Evolutionary conservation across 225 moss, liverwort and hornwort genomes (phyloP).

Genomic region (Sphagnum tenellum): DNA sequence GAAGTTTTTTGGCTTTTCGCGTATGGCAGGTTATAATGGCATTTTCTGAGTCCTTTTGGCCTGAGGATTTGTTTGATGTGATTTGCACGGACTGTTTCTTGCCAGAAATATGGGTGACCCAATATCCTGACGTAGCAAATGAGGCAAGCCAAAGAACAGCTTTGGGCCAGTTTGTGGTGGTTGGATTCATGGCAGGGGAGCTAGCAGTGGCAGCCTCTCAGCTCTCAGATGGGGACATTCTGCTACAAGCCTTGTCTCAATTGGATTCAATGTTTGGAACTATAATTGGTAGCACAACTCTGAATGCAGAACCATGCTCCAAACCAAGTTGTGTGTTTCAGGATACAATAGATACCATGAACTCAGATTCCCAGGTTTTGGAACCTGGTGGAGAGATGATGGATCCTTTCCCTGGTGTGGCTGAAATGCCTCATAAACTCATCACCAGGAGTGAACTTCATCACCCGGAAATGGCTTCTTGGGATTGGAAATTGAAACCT

Average conservation of each 20-base stretch:
- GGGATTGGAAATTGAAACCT: constrained; percentile 19
- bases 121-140: constrained; percentile 39
- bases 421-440: constrained; percentile 17
- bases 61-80: constrained; percentile 69
- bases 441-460: constrained; percentile 27
- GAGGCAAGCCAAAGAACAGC: constrained; percentile 6
- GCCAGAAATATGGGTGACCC: constrained; percentile 86
- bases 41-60: constrained; percentile 80
- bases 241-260: constrained; percentile 58
- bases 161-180: constrained; percentile 53
- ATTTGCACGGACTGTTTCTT: constrained; percentile 73
- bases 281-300: background rate
- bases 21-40: constrained; percentile 61
- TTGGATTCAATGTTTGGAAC: constrained; percentile 70
- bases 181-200: constrained; percentile 83
- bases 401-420: too few relatives aligned
- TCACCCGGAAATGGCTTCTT: constrained; percentile 1
- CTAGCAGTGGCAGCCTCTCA: constrained; percentile 45
- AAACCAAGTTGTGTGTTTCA: too few relatives aligned
- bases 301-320: too few relatives aligned
- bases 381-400: too few relatives aligned
- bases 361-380: too few relatives aligned
- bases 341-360: too few relatives aligned
- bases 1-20: background rate
- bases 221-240: constrained; percentile 57